phyloP scores from a whole-genome alignment of 2,329 filamentous ascomycete species.

The Stachybotrys chartarum region DNA sequence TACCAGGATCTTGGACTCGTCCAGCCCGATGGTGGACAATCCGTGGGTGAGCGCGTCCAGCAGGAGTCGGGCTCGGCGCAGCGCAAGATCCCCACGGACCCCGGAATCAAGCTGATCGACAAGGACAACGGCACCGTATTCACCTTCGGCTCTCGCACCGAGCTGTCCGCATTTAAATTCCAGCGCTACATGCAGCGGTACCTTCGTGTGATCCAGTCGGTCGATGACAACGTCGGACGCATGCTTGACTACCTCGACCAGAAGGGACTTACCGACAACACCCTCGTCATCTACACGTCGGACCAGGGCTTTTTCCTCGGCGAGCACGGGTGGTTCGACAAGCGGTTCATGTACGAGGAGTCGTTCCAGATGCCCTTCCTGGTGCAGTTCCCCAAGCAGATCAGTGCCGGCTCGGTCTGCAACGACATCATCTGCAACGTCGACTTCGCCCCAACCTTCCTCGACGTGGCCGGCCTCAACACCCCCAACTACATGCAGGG shows the following conservation, averaged over 20 bases:
- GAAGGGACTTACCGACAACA: slow-evolving; percentile 34
- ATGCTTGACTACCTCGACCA: slow-evolving; percentile 38
- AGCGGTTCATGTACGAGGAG: slow-evolving; percentile 52
- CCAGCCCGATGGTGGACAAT: slow-evolving; percentile 40
- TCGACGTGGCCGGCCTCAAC: slow-evolving; percentile 34
- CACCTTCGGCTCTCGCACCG: slow-evolving; percentile 30
- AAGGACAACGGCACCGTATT: slow-evolving; percentile 38
- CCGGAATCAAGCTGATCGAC: slow-evolving; percentile 28
- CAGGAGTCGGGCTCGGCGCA: slow-evolving; percentile 16
- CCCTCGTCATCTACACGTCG: slow-evolving; percentile 45
- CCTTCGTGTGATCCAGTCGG: slow-evolving; percentile 41
- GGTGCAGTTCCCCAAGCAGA: slow-evolving; percentile 35
- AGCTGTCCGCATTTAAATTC: slow-evolving; percentile 46
- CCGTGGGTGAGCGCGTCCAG: slow-evolving; percentile 26
- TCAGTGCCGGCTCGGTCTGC: slow-evolving; percentile 29
- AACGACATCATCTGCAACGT: slow-evolving; percentile 46
- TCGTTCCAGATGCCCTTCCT: slow-evolving; percentile 50
- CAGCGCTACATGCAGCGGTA: slow-evolving; percentile 51
- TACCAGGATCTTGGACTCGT: slow-evolving; percentile 43
- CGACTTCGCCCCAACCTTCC: slow-evolving; percentile 44
- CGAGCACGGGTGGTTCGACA: slow-evolving; percentile 52
- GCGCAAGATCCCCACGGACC: slow-evolving; percentile 17
- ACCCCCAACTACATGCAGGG: slow-evolving; percentile 46
- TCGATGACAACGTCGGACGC: slow-evolving; percentile 45
- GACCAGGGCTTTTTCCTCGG: slow-evolving; percentile 51